Percentiles rank a stretch among this genome's conserved stretches.
Conservation (phyloP, 2,329 filamentous ascomycete species). For the Coniella lustricola region DNA sequence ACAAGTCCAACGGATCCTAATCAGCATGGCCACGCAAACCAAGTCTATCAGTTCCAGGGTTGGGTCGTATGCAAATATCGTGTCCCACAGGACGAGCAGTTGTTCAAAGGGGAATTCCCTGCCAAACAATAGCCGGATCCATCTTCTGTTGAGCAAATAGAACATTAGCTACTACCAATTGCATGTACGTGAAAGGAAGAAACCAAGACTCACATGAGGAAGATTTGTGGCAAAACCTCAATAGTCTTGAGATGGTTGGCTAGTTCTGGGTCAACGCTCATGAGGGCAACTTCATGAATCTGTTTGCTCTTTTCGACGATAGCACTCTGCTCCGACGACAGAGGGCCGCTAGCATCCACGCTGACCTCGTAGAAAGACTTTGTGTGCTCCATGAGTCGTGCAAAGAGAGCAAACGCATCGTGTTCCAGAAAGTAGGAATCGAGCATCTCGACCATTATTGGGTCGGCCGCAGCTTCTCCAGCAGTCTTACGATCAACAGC, state of each 20-base stretch:
- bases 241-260: conserved; percentile 72
- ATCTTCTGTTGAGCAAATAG: conserved; percentile 55
- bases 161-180: neutral
- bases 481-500: conserved; percentile 51
- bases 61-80: conserved; percentile 80
- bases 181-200: conserved; percentile 6
- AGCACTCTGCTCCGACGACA: conserved; percentile 40
- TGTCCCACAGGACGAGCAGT: conserved; percentile 81
- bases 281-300: conserved; percentile 78
- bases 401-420: conserved; percentile 82
- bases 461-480: conserved; percentile 34
- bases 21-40: conserved; percentile 88
- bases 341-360: conserved; percentile 20
- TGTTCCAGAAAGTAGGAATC: conserved; percentile 76
- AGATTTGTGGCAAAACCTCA: conserved; percentile 93
- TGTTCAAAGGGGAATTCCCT: conserved; percentile 88
- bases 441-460: conserved; percentile 57
- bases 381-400: conserved; percentile 78
- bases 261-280: conserved; percentile 74
- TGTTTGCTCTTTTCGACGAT: conserved; percentile 82
- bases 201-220: conserved; percentile 63
- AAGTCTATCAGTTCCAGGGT: conserved; percentile 75
- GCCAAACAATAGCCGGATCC: conserved; percentile 88
- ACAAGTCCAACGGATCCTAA: conserved; percentile 87
- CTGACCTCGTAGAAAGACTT: conserved; percentile 80